Evolutionary conservation across 805 yeast genomes (phyloP).

Genomic region (Candida sonorensis): DNA sequence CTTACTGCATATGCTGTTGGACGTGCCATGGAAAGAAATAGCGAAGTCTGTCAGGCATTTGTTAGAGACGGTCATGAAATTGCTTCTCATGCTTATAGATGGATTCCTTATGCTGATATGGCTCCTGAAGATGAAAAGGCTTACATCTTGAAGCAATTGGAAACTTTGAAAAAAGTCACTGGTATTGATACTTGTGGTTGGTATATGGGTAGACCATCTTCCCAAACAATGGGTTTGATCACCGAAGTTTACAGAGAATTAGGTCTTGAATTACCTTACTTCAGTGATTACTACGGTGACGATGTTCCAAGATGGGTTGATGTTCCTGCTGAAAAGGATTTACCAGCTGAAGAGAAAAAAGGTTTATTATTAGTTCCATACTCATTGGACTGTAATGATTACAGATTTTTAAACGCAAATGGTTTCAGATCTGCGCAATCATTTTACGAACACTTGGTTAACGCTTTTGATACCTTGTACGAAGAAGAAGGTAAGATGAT

Average conservation of each 20-base stretch:
- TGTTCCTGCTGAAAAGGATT: conserved; percentile 20
- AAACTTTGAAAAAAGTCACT: conserved; percentile 23
- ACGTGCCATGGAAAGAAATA: conserved; percentile 29
- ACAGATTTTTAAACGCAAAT: conserved; percentile 17
- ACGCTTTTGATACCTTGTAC: conserved; percentile 31
- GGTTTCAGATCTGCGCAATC: conserved; percentile 25
- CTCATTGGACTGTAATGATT: conserved; percentile 23
- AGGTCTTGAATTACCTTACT: conserved; percentile 27
- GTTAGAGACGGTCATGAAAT: conserved; percentile 33
- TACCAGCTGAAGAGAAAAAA: conserved; percentile 12
- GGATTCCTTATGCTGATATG: conserved; percentile 28
- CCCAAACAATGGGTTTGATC: conserved; percentile 27
- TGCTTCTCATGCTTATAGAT: conserved; percentile 33
- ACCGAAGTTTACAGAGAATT: conserved; percentile 28
- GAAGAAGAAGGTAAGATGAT: conserved; percentile 32
- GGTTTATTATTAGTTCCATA: conserved; percentile 23
- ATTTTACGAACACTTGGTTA: conserved; percentile 26
- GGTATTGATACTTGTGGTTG: conserved; percentile 31
- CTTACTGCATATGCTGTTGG: conserved; percentile 34
- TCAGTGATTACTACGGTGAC: conserved; percentile 31
- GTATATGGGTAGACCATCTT: conserved; percentile 30
- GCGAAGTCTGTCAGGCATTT: conserved; percentile 29
- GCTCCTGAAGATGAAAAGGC: conserved; percentile 29
- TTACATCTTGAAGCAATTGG: conserved; percentile 26
- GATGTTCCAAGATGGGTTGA: conserved; percentile 32